phyloP scores from a whole-genome alignment of 2,329 filamentous ascomycete species.

The Cordyceps fumosorosea region DNA sequence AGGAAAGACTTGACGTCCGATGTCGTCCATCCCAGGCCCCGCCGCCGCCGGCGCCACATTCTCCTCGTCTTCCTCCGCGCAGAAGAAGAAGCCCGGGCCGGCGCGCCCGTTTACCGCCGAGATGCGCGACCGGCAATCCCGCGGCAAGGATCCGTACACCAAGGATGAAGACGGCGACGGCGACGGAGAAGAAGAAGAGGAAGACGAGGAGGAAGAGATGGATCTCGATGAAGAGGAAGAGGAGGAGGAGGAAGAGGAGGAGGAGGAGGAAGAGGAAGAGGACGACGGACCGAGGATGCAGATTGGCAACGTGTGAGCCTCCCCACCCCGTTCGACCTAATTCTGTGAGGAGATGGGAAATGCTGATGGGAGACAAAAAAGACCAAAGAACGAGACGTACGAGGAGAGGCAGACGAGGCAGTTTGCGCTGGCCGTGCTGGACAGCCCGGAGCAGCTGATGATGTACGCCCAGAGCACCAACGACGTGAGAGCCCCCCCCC shows the following conservation, averaged over 20 bases:
- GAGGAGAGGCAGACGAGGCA: conserved; percentile 37
- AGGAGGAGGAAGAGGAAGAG: neutral
- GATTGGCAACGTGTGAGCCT: conserved; percentile 15
- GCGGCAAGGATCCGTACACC: conserved; percentile 49
- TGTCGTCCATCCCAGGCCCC: neutral
- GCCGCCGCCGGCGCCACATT: neutral
- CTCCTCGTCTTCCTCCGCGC: neutral
- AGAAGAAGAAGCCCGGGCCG: neutral
- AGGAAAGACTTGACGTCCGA: neutral
- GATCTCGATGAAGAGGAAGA: conserved; percentile 5
- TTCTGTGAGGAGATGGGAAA: no score
- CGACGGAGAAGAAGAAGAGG: neutral
- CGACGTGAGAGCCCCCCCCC: conserved; percentile 33
- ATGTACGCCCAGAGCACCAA: conserved; percentile 49
- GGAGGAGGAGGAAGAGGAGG: neutral
- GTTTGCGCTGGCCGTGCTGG: conserved; percentile 47
- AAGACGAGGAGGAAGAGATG: conserved; percentile 4
- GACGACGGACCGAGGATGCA: conserved; percentile 10
- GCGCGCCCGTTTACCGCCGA: conserved; percentile 15
- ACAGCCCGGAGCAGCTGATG: conserved; percentile 52
- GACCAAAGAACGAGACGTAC: conserved; percentile 32
- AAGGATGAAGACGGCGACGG: conserved; percentile 19
- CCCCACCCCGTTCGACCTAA: no score
- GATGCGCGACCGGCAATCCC: conserved; percentile 53
- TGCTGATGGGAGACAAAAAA: neutral